Percentiles rank a stretch among this genome's conserved stretches.
These are phyloP conservation scores for Purpureocillium takamizusanense DNA, from an alignment of 2,329 filamentous ascomycete species.

Conservation along the genomic window DNA sequence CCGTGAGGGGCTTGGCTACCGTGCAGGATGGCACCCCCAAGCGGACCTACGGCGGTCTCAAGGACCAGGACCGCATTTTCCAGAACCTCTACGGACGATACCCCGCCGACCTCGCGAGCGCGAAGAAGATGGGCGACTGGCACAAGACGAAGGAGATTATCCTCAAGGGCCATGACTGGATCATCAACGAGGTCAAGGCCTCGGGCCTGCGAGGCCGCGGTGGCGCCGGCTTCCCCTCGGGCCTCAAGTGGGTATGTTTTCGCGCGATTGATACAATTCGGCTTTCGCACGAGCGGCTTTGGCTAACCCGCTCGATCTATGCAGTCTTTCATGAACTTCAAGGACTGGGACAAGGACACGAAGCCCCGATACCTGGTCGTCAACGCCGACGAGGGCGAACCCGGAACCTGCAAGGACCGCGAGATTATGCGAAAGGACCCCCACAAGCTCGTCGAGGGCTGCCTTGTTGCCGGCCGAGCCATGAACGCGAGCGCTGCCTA, in stretches of 20 bases:
- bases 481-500: conserved; percentile 99
- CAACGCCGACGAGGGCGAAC: conserved; percentile 97
- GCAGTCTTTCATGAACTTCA: conserved; percentile 99
- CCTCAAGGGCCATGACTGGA: conserved; percentile 96
- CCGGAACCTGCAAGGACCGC: conserved; percentile 97
- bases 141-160: conserved; percentile 99
- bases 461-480: conserved; percentile 86
- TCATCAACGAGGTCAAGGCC: conserved; percentile 94
- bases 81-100: conserved; percentile 95
- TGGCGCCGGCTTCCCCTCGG: conserved; percentile 95
- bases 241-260: conserved; percentile 88
- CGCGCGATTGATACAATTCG: not conserved
- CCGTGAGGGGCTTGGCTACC: conserved; percentile 66
- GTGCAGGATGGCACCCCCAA: conserved; percentile 66
- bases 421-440: conserved; percentile 99
- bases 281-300: not conserved
- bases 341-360: conserved; percentile 96
- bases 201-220: conserved; percentile 92
- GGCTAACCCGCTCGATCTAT: no score
- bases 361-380: conserved; percentile 96
- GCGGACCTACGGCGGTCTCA: conserved; percentile 74
- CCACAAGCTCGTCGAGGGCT: conserved; percentile 97
- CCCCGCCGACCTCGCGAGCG: conserved; percentile 82
- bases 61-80: conserved; percentile 97
- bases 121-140: conserved; percentile 98